phyloP scores from a whole-genome alignment of 2,329 filamentous ascomycete species.

The Clarireedia hainanense region DNA sequence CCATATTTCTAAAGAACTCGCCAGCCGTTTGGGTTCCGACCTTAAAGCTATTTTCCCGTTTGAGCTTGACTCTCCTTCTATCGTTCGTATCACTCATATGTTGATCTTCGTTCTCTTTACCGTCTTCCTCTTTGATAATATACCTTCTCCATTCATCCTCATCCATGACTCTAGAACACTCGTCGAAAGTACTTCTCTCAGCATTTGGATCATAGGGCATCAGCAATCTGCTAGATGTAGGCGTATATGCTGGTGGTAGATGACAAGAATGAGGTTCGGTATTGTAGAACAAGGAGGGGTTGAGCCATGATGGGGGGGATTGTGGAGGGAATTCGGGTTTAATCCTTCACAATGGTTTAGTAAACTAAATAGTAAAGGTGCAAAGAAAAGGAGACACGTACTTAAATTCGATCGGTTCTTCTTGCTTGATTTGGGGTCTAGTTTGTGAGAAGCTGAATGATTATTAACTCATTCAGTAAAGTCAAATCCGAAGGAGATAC shows the following conservation, averaged over 20 bases:
- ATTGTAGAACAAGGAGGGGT: background rate
- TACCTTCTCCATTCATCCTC: background rate
- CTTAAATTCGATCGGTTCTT: background rate
- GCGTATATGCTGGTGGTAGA: background rate
- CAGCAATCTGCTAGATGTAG: background rate
- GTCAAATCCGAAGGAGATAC: no score
- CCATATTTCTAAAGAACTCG: background rate
- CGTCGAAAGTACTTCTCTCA: background rate
- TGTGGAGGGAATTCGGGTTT: background rate
- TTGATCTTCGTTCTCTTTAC: background rate
- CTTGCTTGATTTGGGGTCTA: background rate
- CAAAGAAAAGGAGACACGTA: background rate
- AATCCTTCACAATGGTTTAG: background rate
- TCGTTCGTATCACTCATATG: background rate
- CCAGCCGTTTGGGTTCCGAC: background rate
- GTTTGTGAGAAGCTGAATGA: background rate
- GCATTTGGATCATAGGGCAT: background rate
- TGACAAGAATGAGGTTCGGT: background rate
- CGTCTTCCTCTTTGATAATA: background rate
- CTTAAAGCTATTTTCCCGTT: background rate
- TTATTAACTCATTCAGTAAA: no score
- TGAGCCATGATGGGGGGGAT: background rate
- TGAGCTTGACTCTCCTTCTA: background rate
- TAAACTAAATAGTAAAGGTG: background rate
- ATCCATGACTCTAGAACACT: background rate